A percentile compares a stretch with the other conserved stretches of the same genome.
Conservation (phyloP, 495 filamentous ascomycete genomes). For the Pyronema domesticum region DNA sequence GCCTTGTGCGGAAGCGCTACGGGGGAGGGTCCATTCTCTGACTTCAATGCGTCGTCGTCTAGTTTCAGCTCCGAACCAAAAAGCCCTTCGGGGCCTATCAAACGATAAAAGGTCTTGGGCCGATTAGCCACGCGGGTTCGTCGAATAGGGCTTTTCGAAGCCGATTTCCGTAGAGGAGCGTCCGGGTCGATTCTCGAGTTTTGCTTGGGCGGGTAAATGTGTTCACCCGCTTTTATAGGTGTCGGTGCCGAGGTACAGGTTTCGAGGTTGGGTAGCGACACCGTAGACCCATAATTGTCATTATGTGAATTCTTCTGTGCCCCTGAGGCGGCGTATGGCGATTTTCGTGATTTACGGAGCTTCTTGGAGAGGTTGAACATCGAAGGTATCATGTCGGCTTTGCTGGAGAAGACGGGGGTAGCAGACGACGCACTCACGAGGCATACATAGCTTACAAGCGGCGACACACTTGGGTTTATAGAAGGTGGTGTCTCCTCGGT, state of each 20-base stretch:
- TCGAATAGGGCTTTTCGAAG: neutral
- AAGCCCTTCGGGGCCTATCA: neutral
- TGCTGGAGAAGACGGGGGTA: neutral
- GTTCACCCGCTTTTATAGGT: neutral
- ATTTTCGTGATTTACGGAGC: neutral
- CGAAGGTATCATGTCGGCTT: neutral
- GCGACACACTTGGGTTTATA: slow-evolving; percentile 2
- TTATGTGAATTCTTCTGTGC: neutral
- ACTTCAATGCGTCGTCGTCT: neutral
- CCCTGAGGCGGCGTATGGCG: neutral
- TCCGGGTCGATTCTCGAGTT: slow-evolving; percentile 3
- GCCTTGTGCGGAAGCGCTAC: slow-evolving; percentile 7
- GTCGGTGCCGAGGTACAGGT: neutral
- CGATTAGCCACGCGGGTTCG: neutral
- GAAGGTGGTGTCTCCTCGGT: neutral
- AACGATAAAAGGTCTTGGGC: neutral
- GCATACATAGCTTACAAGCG: neutral
- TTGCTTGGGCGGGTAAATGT: neutral
- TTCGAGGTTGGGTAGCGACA: neutral
- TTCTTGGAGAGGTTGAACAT: slow-evolving; percentile 5
- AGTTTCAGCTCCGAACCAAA: neutral
- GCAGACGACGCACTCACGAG: neutral
- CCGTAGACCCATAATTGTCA: neutral
- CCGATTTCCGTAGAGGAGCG: neutral
- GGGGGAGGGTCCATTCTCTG: neutral